Evolutionary conservation across 805 yeast genomes (phyloP).

Genomic region (Candida adriatica): DNA sequence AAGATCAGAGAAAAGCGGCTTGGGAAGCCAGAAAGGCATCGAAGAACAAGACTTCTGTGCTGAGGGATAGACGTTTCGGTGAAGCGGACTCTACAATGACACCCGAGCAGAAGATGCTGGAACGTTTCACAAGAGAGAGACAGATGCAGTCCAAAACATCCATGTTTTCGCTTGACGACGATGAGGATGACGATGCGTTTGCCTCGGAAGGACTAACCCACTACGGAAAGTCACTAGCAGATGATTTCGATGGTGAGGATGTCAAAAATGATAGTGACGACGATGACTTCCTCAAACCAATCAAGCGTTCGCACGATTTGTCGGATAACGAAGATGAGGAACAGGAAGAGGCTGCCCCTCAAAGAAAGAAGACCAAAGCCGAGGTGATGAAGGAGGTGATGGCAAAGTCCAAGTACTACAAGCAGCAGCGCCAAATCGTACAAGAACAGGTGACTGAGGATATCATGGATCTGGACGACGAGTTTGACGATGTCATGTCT

Average conservation of each 20-base stretch:
- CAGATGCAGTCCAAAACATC: conserved; percentile 54
- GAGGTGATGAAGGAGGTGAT: conserved; percentile 84
- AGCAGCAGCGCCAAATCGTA: conserved; percentile 64
- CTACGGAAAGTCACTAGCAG: conserved; percentile 63
- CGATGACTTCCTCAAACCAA: conserved; percentile 28
- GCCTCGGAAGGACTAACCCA: conserved; percentile 57
- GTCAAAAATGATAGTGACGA: conserved; percentile 27
- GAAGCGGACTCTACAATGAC: conserved; percentile 65
- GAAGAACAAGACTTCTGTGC: conserved; percentile 69
- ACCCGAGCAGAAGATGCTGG: conserved; percentile 93
- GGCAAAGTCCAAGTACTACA: conserved; percentile 73
- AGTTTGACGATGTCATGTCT: conserved; percentile 62
- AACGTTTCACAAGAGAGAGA: conserved; percentile 85
- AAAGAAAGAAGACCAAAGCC: conserved; percentile 67
- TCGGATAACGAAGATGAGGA: conserved; percentile 26
- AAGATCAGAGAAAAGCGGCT: conserved; percentile 51
- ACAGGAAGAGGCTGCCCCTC: conserved; percentile 29
- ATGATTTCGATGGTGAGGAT: conserved; percentile 46
- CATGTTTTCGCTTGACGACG: conserved; percentile 60
- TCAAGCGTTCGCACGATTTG: conserved; percentile 28
- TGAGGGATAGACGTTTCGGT: conserved; percentile 87
- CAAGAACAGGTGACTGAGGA: conserved; percentile 54
- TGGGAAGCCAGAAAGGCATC: conserved; percentile 58
- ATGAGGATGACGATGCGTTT: conserved; percentile 34
- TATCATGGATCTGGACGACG: conserved; percentile 64